Evolutionary conservation across 169 alveolate genomes (phyloP), one percentile per base, ranked within the genome.

Genomic region (Eimeria acervulina): DNA sequence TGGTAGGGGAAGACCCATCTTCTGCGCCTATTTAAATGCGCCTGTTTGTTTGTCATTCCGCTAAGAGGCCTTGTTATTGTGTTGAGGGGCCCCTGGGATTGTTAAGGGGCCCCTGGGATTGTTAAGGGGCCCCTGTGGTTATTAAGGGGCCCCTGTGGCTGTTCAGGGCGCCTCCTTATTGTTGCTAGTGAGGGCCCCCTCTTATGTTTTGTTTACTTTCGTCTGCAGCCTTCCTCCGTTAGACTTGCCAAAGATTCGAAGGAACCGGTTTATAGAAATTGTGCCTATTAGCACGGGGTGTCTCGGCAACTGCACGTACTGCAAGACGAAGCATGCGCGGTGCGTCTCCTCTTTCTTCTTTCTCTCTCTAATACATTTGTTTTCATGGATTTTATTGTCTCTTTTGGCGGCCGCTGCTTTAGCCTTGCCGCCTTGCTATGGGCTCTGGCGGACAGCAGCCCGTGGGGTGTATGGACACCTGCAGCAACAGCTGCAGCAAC

Each of bases 261-360:
- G 99, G 90, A 99, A 99, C 95, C 97, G 98, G 85, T 97, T 97
- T 68, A 97, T 99, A 36, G 99, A 99, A 97, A 99, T 99, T 44
- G 98, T 99, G 91, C 99, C 99, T 36, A 96, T 99, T 92, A 98
- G 99, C 92, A 99, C 99, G 47, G 99, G 99, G n/a, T 99, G 99
- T 83, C 97, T 99, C 36, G 99, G 99, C 70, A 97, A 98, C 90
- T 99, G 99, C 97, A 99, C 99, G 17, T 99, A 99, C 96, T 99
- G 99, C 97, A 99, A 99, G 95, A 99, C 99, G 40, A 99, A 98
- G 97, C 99, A 99, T 96, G 99, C 99, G n/a, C 93, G 97, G 97
- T 95, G 42, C 2, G 96, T 1, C 26, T 52, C 95, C 26, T n/a
- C 61, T 31, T 23, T 42, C 51, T 38, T 61, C 26, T 76, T 88